phyloP scores from a whole-genome alignment of 169 alveolate genomes.

The Plasmodium malariae region DNA sequence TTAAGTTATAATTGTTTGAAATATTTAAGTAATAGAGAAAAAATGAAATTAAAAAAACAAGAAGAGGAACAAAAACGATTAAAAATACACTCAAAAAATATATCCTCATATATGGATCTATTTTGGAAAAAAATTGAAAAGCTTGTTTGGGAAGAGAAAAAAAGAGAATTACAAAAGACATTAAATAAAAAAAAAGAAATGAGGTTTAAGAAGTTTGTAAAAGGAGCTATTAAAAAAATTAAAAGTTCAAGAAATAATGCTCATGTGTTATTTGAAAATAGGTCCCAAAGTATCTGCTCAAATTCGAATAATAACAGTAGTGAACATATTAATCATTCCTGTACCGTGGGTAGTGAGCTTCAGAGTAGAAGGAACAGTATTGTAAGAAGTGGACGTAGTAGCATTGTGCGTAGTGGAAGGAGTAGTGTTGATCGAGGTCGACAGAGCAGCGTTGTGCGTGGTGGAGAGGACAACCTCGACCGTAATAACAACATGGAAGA shows the following conservation, averaged over 20 bases:
- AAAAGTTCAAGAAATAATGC: constrained; percentile 40
- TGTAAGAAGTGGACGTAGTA: too few relatives aligned
- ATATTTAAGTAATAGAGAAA: constrained; percentile 57
- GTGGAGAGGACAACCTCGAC: not conserved
- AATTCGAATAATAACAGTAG: constrained; percentile 26
- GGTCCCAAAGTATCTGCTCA: constrained; percentile 9
- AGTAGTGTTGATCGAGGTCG: too few relatives aligned
- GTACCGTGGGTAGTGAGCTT: not conserved
- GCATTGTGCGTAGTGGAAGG: too few relatives aligned
- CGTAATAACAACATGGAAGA: not conserved
- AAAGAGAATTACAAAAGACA: constrained; percentile 81
- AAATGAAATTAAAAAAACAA: constrained; percentile 41
- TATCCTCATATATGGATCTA: constrained; percentile 78
- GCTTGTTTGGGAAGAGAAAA: constrained; percentile 86
- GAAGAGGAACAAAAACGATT: constrained; percentile 78
- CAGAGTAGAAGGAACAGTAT: not conserved
- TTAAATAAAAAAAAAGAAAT: constrained; percentile 81
- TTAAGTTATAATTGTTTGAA: constrained; percentile 75
- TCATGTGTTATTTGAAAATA: constrained; percentile 46
- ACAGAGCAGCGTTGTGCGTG: too few relatives aligned
- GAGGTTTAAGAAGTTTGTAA: constrained; percentile 83
- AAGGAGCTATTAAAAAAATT: constrained; percentile 83
- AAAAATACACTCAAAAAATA: constrained; percentile 66
- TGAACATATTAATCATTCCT: constrained; percentile 22
- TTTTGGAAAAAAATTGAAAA: constrained; percentile 86